A percentile compares a stretch with the other conserved stretches of the same genome.
Evolutionary conservation across 2,329 filamentous ascomycete genomes (phyloP).

Genomic region (Trichoderma polysporum): DNA sequence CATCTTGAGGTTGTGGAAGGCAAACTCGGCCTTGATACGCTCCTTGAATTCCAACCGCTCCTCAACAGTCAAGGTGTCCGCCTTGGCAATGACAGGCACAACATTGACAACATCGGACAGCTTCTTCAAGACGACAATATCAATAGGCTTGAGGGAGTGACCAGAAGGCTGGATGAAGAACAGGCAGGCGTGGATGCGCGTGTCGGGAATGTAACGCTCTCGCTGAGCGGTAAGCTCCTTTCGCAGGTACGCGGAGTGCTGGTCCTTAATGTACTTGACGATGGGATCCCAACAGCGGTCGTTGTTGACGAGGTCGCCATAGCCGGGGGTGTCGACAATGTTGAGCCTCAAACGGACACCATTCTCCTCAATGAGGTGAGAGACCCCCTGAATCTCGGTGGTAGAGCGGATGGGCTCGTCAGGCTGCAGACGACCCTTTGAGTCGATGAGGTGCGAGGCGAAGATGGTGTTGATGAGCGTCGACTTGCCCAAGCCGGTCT

Average conservation of each 20-base stretch:
- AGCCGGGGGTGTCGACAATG: constrained; percentile 98
- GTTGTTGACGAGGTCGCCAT: constrained; percentile 99
- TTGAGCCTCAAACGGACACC: constrained; percentile 95
- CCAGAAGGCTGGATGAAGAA: constrained; percentile 99
- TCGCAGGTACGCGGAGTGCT: constrained; percentile 97
- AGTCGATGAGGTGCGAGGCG: constrained; percentile 98
- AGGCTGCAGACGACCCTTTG: constrained; percentile 89
- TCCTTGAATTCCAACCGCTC: constrained; percentile 97
- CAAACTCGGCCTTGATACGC: constrained; percentile 98
- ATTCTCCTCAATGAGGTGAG: constrained; percentile 99
- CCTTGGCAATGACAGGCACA: constrained; percentile 97
- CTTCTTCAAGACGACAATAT: constrained; percentile 99
- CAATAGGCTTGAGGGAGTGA: constrained; percentile 97
- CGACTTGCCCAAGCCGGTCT: constrained; percentile 98
- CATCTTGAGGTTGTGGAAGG: constrained; percentile 99
- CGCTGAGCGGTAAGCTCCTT: constrained; percentile 99
- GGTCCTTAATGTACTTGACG: constrained; percentile 99
- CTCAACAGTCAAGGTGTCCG: constrained; percentile 92
- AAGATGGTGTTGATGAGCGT: constrained; percentile 99
- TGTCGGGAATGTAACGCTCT: constrained; percentile 99
- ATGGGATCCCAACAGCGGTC: constrained; percentile 99
- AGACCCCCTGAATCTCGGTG: constrained; percentile 96
- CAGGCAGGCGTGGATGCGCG: constrained; percentile 97
- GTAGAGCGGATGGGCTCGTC: constrained; percentile 93
- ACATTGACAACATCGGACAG: constrained; percentile 99